Evolutionary conservation across 768 basidiomycete genomes (phyloP).

Genomic region (Rhizopogon vinicolor): DNA sequence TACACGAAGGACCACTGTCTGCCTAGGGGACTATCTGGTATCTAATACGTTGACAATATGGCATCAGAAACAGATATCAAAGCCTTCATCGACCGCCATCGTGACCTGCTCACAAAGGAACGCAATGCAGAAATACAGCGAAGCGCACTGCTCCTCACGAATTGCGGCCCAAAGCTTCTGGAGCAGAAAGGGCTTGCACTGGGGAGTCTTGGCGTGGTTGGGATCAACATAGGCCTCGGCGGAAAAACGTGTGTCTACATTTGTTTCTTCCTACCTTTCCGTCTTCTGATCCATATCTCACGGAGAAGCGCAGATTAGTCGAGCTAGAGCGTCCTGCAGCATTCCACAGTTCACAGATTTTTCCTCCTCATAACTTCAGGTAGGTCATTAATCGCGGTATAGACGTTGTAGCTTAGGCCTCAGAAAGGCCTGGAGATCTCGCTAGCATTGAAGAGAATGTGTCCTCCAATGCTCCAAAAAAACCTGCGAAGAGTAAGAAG

Average conservation of each 20-base stretch:
- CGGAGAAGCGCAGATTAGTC: constrained; percentile 59
- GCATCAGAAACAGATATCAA: constrained; percentile 30
- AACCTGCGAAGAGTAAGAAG: constrained; percentile 43
- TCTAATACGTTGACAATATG: background rate
- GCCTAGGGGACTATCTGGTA: too few relatives aligned
- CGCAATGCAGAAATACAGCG: constrained; percentile 82
- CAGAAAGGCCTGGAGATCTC: constrained; percentile 76
- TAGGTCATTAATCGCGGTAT: constrained; percentile 21
- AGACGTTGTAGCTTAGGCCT: background rate
- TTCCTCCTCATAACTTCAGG: constrained; percentile 89
- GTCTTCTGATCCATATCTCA: constrained; percentile 12
- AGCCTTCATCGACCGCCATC: constrained; percentile 66
- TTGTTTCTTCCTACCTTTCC: background rate
- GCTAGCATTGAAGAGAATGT: constrained; percentile 79
- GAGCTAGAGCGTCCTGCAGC: constrained; percentile 83
- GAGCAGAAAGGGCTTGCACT: constrained; percentile 85
- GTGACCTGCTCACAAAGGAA: constrained; percentile 63
- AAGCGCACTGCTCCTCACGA: constrained; percentile 72
- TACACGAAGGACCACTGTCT: too few relatives aligned
- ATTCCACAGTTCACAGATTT: constrained; percentile 62
- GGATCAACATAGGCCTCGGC: constrained; percentile 81
- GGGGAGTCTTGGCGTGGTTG: constrained; percentile 63
- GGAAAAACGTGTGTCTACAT: constrained; percentile 72
- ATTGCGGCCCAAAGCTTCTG: constrained; percentile 79
- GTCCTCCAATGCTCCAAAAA: constrained; percentile 31